phyloP scores from a whole-genome alignment of 768 basidiomycete species.

The Russula sp. region DNA sequence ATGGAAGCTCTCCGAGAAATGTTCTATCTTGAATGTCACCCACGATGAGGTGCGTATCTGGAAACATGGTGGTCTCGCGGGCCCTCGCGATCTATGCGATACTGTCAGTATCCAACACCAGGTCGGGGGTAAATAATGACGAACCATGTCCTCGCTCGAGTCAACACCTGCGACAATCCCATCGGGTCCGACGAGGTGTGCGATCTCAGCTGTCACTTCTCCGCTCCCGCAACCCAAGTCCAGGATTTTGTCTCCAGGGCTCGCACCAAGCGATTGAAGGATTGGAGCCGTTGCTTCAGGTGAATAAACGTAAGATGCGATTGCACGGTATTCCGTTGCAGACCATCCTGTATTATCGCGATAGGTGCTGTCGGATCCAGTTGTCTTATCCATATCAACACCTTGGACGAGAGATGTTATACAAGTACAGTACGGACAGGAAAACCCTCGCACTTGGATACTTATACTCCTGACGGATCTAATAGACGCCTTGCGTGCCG shows the following conservation, averaged over 20 bases:
- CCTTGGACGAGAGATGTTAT: too few relatives aligned
- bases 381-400: not conserved
- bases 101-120: not conserved
- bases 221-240: slow-evolving; percentile 86
- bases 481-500: not conserved
- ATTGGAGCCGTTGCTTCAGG: slow-evolving; percentile 53
- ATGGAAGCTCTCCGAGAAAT: slow-evolving; percentile 29
- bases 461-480: slow-evolving; percentile 4
- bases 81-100: slow-evolving; percentile 53
- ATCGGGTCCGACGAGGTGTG: slow-evolving; percentile 45
- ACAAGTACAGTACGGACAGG: not conserved
- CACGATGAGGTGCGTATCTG: slow-evolving; percentile 35
- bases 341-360: slow-evolving; percentile 45
- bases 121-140: slow-evolving; percentile 24
- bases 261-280: slow-evolving; percentile 56
- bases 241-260: slow-evolving; percentile 65
- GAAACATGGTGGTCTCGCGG: slow-evolving; percentile 24
- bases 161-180: slow-evolving; percentile 71
- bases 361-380: not conserved
- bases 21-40: slow-evolving; percentile 49
- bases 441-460: too few relatives aligned
- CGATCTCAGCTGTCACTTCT: slow-evolving; percentile 62
- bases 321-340: slow-evolving; percentile 57
- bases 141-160: slow-evolving; percentile 68
- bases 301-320: slow-evolving; percentile 69